Evolutionary conservation across 2,329 filamentous ascomycete genomes (phyloP), one percentile per base, ranked within the genome.

Genomic region (Cytospora piceae): DNA sequence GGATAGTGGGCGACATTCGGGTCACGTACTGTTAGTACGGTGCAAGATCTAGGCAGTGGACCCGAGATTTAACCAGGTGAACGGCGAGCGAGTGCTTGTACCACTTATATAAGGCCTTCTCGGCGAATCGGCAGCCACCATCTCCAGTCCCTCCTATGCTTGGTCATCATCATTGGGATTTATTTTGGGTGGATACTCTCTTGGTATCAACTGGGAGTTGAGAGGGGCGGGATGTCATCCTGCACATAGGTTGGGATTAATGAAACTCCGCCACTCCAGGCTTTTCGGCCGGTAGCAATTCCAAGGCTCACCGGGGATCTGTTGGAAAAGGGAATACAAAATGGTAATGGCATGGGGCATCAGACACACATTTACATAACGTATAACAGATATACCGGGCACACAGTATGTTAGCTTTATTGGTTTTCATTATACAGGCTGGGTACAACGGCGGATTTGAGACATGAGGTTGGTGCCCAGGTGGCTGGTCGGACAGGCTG

Each of bases 31-130:
- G 15, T 52, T 37, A 39, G 57, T 37, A 60, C 51, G 37, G 34
- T 14, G 22, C 7, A 9, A 24, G 46, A 32, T 59, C 42, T 39
- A n/a, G 63, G 58, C 54, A 20, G 39, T 37, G 39, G 31, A 31
- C 1, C 20, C 37, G 56, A 29, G 20, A 37, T 5, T 29, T 29
- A 24, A 31, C 55, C 12, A 58, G 63, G 27, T 53, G 57, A 24
- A 57, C 24, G 17, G 29, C 24, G 52, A 58, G 39, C 53, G 53
- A 32, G 56, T 52, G 22, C n/a, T 34, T 27, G n/a, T 56, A 11
- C 37, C 29, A 61, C 57, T 29, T 4, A 37, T 57, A 24, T 61
- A 49, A 65, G 51, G 61, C 37, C 37, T 37, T 46, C 17, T 59
- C 46, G 56, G 52, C 34, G 46, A 42, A 55, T 37, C 22, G 31